phyloP scores from a whole-genome alignment of 2,329 filamentous ascomycete species.

The Venturia aucupariae region DNA sequence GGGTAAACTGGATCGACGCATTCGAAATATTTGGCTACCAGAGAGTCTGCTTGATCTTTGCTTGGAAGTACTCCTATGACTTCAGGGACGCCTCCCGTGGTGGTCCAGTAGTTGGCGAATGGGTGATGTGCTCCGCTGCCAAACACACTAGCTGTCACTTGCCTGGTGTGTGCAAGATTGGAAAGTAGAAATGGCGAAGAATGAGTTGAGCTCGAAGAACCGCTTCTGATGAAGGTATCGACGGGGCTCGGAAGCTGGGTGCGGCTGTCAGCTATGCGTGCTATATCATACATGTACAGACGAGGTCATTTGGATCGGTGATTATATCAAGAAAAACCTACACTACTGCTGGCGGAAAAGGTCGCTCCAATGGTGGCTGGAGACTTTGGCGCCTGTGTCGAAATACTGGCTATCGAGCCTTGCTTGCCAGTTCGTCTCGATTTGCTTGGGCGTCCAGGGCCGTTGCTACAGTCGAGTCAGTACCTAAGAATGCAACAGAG shows the following conservation, averaged over 20 bases:
- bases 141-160: slow-evolving; percentile 67
- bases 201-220: slow-evolving; percentile 27
- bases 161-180: slow-evolving; percentile 61
- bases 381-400: background rate
- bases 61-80: slow-evolving; percentile 67
- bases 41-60: slow-evolving; percentile 65
- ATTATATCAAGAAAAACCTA: background rate
- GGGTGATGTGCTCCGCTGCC: slow-evolving; percentile 72
- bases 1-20: slow-evolving; percentile 72
- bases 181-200: slow-evolving; percentile 52
- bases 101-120: slow-evolving; percentile 80
- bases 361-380: background rate
- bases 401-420: slow-evolving; percentile 1
- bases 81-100: slow-evolving; percentile 63
- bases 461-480: background rate
- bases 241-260: slow-evolving; percentile 10
- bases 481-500: background rate
- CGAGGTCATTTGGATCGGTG: too few species aligned
- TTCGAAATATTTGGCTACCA: slow-evolving; percentile 47
- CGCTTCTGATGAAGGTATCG: slow-evolving; percentile 12
- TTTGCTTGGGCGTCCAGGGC: background rate
- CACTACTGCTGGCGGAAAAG: background rate
- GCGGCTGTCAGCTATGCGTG: background rate
- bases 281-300: background rate
- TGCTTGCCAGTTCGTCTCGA: background rate